Base-by-base conservation (phyloP, 257 asterid genomes). In the Prunella vulgaris region DNA sequence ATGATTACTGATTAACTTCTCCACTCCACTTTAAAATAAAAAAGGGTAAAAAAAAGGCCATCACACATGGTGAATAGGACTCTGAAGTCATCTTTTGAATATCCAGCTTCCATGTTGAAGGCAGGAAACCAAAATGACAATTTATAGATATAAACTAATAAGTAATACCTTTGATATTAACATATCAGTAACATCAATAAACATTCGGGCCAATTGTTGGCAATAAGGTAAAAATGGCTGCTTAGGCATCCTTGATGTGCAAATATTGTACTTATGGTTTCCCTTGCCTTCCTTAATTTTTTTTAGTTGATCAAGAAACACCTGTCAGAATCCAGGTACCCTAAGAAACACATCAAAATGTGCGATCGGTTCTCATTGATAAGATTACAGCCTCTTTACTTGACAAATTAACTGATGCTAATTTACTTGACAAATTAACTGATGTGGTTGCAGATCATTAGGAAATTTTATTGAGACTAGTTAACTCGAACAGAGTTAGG, bases 71-170 rank as follows among this genome's bases (percentile, higher is more conserved):
- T 40, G 48, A 40, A 5, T 38, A 10, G 0, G n/a, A 38, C 13
- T 9, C 10, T 10, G 3, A 9, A 9, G 14, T 38, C 46, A 38
- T 38, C 46, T 38, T 38, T 13, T 40, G 12, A 42, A 42, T 4
- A 63, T 7, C 48, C 71, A 72, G 15, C 9, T 53, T 64, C 58
- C 68, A 57, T 21, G 14, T 13, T 57, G 57, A 51, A 51, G 57
- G 25, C 57, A 49, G 25, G 25, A 51, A 17, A 48, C 54, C 54
- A 48, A 48, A 18, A 17, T 57, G 33, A 13, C 40, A 57, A 24
- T 5, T 10, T 56, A 12, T 12, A 56, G 17, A 18, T 21, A 66
- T 13, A 7, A 42, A 3, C 49, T 3, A 42, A 42, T 40, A 13
- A 40, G 15, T 13, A 28, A 49, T 28, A 2, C 33, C 33, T 25